phyloP scores from a whole-genome alignment of 2,329 filamentous ascomycete genomes.

The Exophiala phaeomuriformis region DNA sequence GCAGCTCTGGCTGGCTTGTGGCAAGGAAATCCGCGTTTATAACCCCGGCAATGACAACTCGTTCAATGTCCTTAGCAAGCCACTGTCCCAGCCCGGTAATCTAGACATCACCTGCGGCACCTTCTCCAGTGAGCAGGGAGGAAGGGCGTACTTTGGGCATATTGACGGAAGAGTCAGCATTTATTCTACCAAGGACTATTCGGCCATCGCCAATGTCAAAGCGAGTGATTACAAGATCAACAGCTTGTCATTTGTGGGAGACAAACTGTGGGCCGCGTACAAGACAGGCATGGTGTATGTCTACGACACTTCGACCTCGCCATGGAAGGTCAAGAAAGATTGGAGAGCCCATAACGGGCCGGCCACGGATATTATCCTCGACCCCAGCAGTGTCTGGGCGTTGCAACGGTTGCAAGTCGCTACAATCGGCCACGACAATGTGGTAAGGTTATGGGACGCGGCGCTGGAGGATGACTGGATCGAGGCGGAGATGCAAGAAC shows the following conservation, averaged over 20 bases:
- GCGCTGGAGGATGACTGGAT: slow-evolving; percentile 90
- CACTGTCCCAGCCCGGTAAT: slow-evolving; percentile 62
- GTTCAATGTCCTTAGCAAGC: slow-evolving; percentile 48
- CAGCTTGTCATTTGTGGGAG: slow-evolving; percentile 69
- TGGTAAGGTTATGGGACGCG: slow-evolving; percentile 82
- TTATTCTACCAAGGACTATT: slow-evolving; percentile 71
- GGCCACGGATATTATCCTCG: slow-evolving; percentile 67
- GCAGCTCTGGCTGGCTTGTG: slow-evolving; percentile 78
- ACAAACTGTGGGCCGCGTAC: slow-evolving; percentile 84
- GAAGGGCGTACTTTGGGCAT: slow-evolving; percentile 83
- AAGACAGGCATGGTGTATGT: slow-evolving; percentile 91
- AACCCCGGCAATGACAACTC: slow-evolving; percentile 63
- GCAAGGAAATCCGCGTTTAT: slow-evolving; percentile 82
- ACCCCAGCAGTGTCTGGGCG: slow-evolving; percentile 76
- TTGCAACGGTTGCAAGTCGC: slow-evolving; percentile 77
- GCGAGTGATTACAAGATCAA: slow-evolving; percentile 95
- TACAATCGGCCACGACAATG: slow-evolving; percentile 79
- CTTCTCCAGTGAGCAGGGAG: slow-evolving; percentile 63
- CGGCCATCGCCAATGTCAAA: slow-evolving; percentile 71
- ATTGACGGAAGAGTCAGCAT: slow-evolving; percentile 88
- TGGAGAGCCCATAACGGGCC: slow-evolving; percentile 87
- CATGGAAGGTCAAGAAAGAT: slow-evolving; percentile 88
- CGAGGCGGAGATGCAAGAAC: slow-evolving; percentile 78
- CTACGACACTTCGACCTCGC: slow-evolving; percentile 74
- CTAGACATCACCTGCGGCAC: slow-evolving; percentile 85